Evolutionary conservation across 768 basidiomycete genomes (phyloP).

Genomic region (Cytidiella melzeri): DNA sequence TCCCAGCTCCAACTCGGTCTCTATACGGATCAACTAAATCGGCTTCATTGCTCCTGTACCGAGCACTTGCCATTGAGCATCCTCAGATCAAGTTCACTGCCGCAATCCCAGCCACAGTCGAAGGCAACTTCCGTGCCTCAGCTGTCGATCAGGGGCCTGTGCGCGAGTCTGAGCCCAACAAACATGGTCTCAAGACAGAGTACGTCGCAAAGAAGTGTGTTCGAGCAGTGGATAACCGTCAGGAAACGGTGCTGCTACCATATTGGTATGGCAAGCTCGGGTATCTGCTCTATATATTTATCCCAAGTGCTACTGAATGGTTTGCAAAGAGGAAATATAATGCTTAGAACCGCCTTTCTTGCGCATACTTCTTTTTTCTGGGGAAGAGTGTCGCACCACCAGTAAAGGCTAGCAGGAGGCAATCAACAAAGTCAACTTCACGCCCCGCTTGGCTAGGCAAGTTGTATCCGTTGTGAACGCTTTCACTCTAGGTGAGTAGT

Average conservation of each 20-base stretch:
- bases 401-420: no score
- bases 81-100: slow-evolving; percentile 57
- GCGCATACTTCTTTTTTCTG: no score
- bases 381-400: no score
- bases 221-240: slow-evolving; percentile 48
- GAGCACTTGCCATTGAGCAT: slow-evolving; percentile 76
- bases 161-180: slow-evolving; percentile 45
- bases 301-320: slow-evolving; percentile 51
- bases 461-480: no score
- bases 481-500: no score
- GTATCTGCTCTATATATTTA: slow-evolving; percentile 60
- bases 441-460: no score
- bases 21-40: slow-evolving; percentile 83
- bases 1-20: slow-evolving; percentile 81
- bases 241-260: slow-evolving; percentile 59
- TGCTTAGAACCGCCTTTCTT: slow-evolving; percentile 28
- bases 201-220: slow-evolving; percentile 58
- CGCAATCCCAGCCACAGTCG: slow-evolving; percentile 63
- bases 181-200: slow-evolving; percentile 50
- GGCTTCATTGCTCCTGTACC: slow-evolving; percentile 71
- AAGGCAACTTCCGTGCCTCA: slow-evolving; percentile 73
- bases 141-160: slow-evolving; percentile 58
- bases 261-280: slow-evolving; percentile 33
- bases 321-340: slow-evolving; percentile 61
- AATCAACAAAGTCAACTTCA: no score